phyloP scores from a whole-genome alignment of 164 flowering plant genomes.

The Piper longum region DNA sequence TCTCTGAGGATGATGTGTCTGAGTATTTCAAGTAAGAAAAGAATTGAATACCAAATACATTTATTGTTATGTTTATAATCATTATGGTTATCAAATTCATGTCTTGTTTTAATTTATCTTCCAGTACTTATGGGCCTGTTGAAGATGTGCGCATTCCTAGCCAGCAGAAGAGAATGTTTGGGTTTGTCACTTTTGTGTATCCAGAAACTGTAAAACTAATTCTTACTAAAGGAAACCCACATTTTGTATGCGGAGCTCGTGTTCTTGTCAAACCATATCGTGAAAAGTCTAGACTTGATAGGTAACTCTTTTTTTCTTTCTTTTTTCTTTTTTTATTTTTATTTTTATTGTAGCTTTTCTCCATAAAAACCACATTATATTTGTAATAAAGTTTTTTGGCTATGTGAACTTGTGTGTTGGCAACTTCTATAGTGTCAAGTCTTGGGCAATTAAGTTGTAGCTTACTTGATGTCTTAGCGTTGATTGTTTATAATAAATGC shows the following conservation, averaged over 20 bases:
- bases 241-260: constrained; percentile 80
- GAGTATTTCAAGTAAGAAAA: constrained; percentile 55
- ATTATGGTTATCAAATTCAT: background rate
- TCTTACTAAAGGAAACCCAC: constrained; percentile 67
- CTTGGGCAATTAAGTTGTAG: too few relatives aligned
- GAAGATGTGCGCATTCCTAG: constrained; percentile 96
- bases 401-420: too few relatives aligned
- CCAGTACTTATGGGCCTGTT: constrained; percentile 69
- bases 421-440: too few relatives aligned
- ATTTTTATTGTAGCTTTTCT: too few relatives aligned
- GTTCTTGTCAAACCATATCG: constrained; percentile 93
- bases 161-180: constrained; percentile 87
- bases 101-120: background rate
- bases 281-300: constrained; percentile 69
- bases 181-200: constrained; percentile 70
- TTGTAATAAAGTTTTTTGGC: too few relatives aligned
- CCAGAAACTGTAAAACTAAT: constrained; percentile 62
- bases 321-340: too few relatives aligned
- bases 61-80: too few relatives aligned
- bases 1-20: constrained; percentile 77
- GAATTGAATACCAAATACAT: background rate
- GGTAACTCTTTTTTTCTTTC: constrained; percentile 17
- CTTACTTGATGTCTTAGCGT: too few relatives aligned
- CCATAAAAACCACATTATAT: too few relatives aligned
- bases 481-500: too few relatives aligned